These are phyloP conservation scores for Paramecium tetraurelia DNA, from an alignment of 73 alveolate species.

Conservation along the genomic window DNA sequence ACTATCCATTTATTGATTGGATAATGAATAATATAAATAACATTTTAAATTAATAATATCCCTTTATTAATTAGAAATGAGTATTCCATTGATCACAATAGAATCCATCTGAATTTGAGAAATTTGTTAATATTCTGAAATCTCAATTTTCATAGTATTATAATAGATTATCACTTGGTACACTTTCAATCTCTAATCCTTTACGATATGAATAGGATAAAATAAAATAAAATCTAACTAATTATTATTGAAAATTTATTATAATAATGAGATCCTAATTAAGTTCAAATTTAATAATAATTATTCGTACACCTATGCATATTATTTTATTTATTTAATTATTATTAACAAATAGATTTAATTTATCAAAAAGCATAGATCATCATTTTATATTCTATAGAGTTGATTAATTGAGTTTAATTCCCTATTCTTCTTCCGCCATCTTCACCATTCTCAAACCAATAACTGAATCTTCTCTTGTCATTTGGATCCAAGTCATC, in stretches of 20 bases:
- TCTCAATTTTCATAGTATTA: no score
- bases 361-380: not conserved
- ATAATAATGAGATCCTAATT: no score
- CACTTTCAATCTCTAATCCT: no score
- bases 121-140: no score
- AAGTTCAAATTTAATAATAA: no score
- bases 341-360: not conserved
- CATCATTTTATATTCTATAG: not conserved
- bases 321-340: not conserved
- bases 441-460: constrained; percentile 19
- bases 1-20: not conserved
- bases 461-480: not conserved
- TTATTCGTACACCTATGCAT: no score
- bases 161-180: no score
- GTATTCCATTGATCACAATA: not conserved
- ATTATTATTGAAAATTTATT: no score
- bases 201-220: no score
- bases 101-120: not conserved
- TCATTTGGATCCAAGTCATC: constrained; percentile 1
- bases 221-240: no score
- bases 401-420: not conserved
- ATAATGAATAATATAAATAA: not conserved
- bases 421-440: not conserved
- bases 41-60: not conserved
- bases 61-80: not conserved